Conservation (phyloP, 2,329 filamentous ascomycete genomes). For the Colletotrichum ledebouriae region DNA sequence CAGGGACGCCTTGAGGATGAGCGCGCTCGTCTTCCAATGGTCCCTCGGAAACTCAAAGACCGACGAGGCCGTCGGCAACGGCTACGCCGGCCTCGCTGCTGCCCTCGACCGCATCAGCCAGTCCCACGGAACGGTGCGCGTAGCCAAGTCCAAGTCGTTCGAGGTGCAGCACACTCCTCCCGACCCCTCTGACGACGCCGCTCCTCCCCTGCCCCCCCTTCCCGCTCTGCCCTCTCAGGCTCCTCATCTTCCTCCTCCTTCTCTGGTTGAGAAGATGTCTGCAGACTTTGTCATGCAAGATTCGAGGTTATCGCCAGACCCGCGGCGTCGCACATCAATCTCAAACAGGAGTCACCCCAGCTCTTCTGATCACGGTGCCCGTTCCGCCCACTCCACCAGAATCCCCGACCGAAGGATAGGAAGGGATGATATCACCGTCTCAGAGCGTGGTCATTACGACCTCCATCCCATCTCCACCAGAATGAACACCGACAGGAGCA, state of each 20-base stretch:
- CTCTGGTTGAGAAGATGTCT: slow-evolving; percentile 42
- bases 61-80: slow-evolving; percentile 73
- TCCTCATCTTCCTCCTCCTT: slow-evolving; percentile 42
- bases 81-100: slow-evolving; percentile 75
- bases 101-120: slow-evolving; percentile 68
- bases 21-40: slow-evolving; percentile 75
- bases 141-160: slow-evolving; percentile 49
- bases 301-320: slow-evolving; percentile 37
- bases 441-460: slow-evolving; percentile 43
- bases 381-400: slow-evolving; percentile 32
- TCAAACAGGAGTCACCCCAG: slow-evolving; percentile 45
- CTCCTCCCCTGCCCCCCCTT: slow-evolving; percentile 28
- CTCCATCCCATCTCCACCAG: slow-evolving; percentile 18
- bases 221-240: slow-evolving; percentile 40
- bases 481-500: slow-evolving; percentile 21
- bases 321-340: slow-evolving; percentile 46
- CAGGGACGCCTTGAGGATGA: slow-evolving; percentile 73
- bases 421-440: slow-evolving; percentile 41
- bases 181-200: neutral
- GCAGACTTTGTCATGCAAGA: slow-evolving; percentile 41
- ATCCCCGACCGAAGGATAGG: slow-evolving; percentile 38
- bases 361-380: slow-evolving; percentile 36
- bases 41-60: slow-evolving; percentile 70
- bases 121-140: slow-evolving; percentile 46
- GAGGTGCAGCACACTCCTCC: slow-evolving; percentile 41